These are phyloP conservation scores for Vitis riparia DNA, from an alignment of 164 flowering plant genomes.

Conservation along the genomic window DNA sequence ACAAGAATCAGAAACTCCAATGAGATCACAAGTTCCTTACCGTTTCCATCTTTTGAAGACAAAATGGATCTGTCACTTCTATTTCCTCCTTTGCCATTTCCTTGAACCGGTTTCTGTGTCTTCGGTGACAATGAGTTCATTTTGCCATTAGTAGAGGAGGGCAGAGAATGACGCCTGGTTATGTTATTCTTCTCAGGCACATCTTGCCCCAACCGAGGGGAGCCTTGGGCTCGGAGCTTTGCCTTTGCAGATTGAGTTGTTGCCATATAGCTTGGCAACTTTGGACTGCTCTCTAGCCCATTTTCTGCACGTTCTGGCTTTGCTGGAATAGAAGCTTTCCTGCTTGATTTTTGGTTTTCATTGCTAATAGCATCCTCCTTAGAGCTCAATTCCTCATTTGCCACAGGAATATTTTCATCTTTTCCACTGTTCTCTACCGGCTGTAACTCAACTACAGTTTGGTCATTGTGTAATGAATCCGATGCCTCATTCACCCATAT, in stretches of 20 bases:
- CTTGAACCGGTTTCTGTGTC: slow-evolving; percentile 40
- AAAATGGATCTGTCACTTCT: slow-evolving; percentile 45
- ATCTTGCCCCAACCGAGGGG: slow-evolving; percentile 49
- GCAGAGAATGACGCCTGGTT: slow-evolving; percentile 69
- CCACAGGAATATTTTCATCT: slow-evolving; percentile 31
- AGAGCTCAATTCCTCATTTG: slow-evolving; percentile 34
- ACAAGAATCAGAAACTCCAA: neutral
- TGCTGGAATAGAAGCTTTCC: slow-evolving; percentile 51
- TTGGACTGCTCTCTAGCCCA: slow-evolving; percentile 56
- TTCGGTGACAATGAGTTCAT: slow-evolving; percentile 53
- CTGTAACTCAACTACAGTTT: slow-evolving; percentile 28
- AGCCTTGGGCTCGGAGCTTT: slow-evolving; percentile 63
- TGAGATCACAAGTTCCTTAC: slow-evolving; percentile 24
- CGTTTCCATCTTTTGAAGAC: slow-evolving; percentile 65
- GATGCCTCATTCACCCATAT: slow-evolving; percentile 5
- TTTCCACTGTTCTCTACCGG: slow-evolving; percentile 36
- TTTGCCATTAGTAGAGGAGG: slow-evolving; percentile 56
- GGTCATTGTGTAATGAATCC: slow-evolving; percentile 19
- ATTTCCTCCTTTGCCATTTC: slow-evolving; percentile 37
- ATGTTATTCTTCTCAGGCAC: slow-evolving; percentile 44
- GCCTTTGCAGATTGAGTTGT: slow-evolving; percentile 87
- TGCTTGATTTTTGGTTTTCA: slow-evolving; percentile 47
- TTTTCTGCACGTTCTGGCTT: slow-evolving; percentile 70
- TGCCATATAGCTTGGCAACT: slow-evolving; percentile 90
- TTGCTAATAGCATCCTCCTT: slow-evolving; percentile 51